Evolutionary conservation across 2,329 filamentous ascomycete species (phyloP), one percentile per base, ranked within the genome.

Genomic region (Colletotrichum cuscutae): DNA sequence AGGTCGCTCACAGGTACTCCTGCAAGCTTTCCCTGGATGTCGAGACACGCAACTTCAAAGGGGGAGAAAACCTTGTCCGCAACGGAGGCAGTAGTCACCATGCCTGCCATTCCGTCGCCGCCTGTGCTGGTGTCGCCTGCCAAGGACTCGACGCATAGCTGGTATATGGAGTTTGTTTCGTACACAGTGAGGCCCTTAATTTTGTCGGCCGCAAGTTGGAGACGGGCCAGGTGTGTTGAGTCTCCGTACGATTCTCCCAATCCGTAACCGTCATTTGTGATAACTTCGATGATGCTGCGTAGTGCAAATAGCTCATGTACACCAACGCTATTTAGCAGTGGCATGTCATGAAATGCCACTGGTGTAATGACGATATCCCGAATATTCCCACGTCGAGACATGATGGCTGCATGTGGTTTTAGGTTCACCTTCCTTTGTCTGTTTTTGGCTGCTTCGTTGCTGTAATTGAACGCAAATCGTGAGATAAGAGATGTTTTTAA

Each of bases 111-210:
- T 68, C 93, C 94, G 77, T 92, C 90, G 52, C 64, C 94, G 13
- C 73, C 94, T 58, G 88, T 91, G 2, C 66, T 68, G 30, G 67
- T 70, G 62, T 71, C 68, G 24, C 73, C 71, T 1, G 92, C 92
- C 0, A 84, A 79, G 0, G 93, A 93, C 67, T 95, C 92, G 82
- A 95, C 87, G 79, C 97, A 97, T 4, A 91, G 93, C 75, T 94
- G 92, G 82, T 95, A 96, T 76, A 96, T 89, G 77, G 95, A 92
- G 78, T 96, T 97, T 1, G 94, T 96, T 81, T 94, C 94, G 49
- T 81, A 80, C 0, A 82, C 74, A 2, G 80, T 75, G 5, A 80
- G 65, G 0, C 77, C 8, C 26, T 69, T 72, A 65, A 82, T 77
- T 5, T 72, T 72, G 4, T 77, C 71, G 5, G 81, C 82, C 46